Conservation (phyloP, 1,284 basidiomycete species). For the Tausonia pullulans region DNA sequence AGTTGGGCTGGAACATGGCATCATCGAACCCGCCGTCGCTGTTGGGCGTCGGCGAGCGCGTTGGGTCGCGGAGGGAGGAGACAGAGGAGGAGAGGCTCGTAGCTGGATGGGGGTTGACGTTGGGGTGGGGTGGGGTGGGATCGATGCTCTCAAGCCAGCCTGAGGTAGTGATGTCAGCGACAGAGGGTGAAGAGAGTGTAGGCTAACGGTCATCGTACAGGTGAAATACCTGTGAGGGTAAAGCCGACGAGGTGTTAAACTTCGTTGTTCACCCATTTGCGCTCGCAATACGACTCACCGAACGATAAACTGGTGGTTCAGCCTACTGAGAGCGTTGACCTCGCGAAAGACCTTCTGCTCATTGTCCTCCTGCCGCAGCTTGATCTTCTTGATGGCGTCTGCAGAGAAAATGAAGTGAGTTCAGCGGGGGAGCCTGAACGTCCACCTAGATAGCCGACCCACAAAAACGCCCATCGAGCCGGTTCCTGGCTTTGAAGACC, state of each 20-base stretch:
- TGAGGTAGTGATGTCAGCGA: not conserved
- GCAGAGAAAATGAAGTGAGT: not conserved
- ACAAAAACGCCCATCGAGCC: conserved; percentile 39
- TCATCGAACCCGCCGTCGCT: conserved; percentile 14
- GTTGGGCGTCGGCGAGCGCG: conserved; percentile 9
- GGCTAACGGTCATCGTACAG: conserved; percentile 16
- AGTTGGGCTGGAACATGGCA: conserved; percentile 19
- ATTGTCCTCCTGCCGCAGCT: conserved; percentile 61
- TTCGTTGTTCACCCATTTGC: no score
- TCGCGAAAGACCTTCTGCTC: conserved; percentile 84
- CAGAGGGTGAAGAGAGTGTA: not conserved
- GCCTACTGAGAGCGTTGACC: conserved; percentile 73
- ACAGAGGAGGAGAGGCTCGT: not conserved
- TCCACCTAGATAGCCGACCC: not conserved
- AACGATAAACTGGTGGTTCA: conserved; percentile 83
- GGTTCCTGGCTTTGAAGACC: conserved; percentile 86
- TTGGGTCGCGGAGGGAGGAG: conserved; percentile 8
- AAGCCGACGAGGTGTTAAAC: not conserved
- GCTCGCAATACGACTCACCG: conserved; percentile 43
- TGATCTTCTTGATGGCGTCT: conserved; percentile 74
- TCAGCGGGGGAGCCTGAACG: conserved; percentile 50
- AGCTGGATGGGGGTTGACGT: not conserved
- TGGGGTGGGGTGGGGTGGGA: not conserved
- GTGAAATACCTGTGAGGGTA: conserved; percentile 17
- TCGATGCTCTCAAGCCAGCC: not conserved